Percentiles rank a stretch among this genome's conserved stretches.
Conservation (phyloP, 164 flowering plant species). For the Paratinospora sagittata region DNA sequence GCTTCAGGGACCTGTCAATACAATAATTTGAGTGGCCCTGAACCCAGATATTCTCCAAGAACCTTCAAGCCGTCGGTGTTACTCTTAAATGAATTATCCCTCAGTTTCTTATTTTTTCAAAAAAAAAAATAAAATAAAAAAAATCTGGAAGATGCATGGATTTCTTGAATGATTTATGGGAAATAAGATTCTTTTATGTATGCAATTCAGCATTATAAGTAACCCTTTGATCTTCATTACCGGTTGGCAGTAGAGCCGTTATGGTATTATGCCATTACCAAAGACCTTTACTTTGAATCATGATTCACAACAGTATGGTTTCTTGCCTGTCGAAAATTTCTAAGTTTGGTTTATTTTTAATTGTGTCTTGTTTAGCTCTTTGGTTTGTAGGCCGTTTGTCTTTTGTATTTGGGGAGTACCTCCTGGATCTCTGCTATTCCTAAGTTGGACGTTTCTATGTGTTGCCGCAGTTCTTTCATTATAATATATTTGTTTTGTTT, state of each 20-base stretch:
- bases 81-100: neutral
- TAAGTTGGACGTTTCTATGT: no score
- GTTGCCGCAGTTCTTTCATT: no score
- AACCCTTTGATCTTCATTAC: constrained; percentile 79
- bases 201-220: constrained; percentile 64
- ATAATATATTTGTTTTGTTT: no score
- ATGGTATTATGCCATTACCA: constrained; percentile 55
- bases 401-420: no score
- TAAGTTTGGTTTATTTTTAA: no score
- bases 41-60: constrained; percentile 70
- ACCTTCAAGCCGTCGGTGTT: constrained; percentile 82
- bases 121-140: no score
- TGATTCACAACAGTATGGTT: constrained; percentile 44
- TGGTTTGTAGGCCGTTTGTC: no score
- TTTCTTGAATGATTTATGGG: neutral
- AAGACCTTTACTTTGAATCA: constrained; percentile 51
- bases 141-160: no score
- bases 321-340: neutral
- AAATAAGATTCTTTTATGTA: neutral
- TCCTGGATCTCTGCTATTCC: no score
- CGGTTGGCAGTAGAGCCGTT: constrained; percentile 64
- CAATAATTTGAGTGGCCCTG: constrained; percentile 84
- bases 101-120: neutral
- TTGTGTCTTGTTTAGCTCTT: no score
- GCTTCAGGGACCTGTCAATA: constrained; percentile 85